phyloP scores from a whole-genome alignment of 148 eudicot species.

The Rheum nobile region DNA sequence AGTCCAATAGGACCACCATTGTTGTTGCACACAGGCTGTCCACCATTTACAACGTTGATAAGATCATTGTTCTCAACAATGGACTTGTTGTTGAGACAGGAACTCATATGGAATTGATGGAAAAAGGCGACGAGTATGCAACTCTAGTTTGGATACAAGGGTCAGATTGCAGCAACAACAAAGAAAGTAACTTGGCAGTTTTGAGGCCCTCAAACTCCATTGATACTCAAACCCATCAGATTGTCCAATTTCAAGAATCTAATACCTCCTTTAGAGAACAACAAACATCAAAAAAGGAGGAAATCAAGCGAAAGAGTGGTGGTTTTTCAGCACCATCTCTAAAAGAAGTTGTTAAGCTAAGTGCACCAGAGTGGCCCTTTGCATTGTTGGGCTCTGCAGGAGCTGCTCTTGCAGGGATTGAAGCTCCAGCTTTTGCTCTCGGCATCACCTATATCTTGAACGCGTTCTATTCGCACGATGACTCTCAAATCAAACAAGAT shows the following conservation, averaged over 20 bases:
- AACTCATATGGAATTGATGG: conserved; percentile 33
- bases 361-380: conserved; percentile 44
- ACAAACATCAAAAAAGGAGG: neutral
- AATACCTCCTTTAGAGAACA: conserved; percentile 10
- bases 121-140: conserved; percentile 43
- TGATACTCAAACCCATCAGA: neutral
- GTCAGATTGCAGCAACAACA: conserved; percentile 17
- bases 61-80: conserved; percentile 33
- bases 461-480: conserved; percentile 45
- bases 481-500: conserved; percentile 32
- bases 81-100: conserved; percentile 51
- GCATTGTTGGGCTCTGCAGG: conserved; percentile 53
- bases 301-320: neutral
- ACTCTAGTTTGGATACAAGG: conserved; percentile 36
- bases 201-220: conserved; percentile 6
- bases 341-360: conserved; percentile 46
- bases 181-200: neutral
- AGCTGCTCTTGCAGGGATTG: conserved; percentile 48
- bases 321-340: conserved; percentile 21
- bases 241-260: conserved; percentile 11
- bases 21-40: conserved; percentile 61
- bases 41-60: conserved; percentile 45
- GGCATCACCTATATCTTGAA: conserved; percentile 53
- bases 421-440: conserved; percentile 56
- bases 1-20: conserved; percentile 47